A percentile compares a stretch with the other conserved stretches of the same genome.
Conservation (phyloP, 2,329 filamentous ascomycete genomes). For the Alternaria novae-zelandiae region DNA sequence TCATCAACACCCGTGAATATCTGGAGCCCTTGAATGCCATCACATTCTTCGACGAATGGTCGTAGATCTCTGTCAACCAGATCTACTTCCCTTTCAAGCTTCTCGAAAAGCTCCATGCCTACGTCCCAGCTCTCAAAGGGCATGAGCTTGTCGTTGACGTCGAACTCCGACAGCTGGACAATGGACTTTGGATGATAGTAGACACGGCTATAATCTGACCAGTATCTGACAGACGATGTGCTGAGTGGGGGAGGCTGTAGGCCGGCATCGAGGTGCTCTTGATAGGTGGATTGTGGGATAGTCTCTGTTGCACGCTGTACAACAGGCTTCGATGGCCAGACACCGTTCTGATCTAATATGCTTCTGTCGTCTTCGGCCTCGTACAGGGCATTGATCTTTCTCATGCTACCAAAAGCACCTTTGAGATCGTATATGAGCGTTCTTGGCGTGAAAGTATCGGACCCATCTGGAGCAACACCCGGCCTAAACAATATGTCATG, state of each 20-base stretch:
- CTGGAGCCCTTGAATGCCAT: conserved; percentile 88
- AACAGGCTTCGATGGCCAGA: conserved; percentile 53
- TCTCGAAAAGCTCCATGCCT: conserved; percentile 49
- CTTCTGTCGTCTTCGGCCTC: conserved; percentile 59
- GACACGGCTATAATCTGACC: conserved; percentile 94
- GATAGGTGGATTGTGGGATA: conserved; percentile 77
- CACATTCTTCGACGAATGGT: conserved; percentile 89
- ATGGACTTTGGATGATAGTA: conserved; percentile 90
- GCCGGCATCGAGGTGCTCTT: conserved; percentile 78
- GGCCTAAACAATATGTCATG: conserved; percentile 89
- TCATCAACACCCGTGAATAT: conserved; percentile 60
- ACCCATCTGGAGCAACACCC: conserved; percentile 80
- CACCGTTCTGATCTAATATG: conserved; percentile 28
- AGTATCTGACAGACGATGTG: conserved; percentile 80
- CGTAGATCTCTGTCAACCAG: conserved; percentile 86
- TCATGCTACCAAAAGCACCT: conserved; percentile 86
- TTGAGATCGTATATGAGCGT: conserved; percentile 96
- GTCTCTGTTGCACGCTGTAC: conserved; percentile 67
- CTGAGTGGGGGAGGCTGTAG: conserved; percentile 68
- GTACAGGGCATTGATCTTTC: conserved; percentile 88
- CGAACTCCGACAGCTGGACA: conserved; percentile 81
- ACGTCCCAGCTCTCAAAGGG: conserved; percentile 75
- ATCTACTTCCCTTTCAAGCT: conserved; percentile 67
- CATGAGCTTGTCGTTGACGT: conserved; percentile 78
- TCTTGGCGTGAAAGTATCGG: conserved; percentile 90